Base-by-base conservation (phyloP, 768 basidiomycete species). In the Leccinellum rugosiceps region DNA sequence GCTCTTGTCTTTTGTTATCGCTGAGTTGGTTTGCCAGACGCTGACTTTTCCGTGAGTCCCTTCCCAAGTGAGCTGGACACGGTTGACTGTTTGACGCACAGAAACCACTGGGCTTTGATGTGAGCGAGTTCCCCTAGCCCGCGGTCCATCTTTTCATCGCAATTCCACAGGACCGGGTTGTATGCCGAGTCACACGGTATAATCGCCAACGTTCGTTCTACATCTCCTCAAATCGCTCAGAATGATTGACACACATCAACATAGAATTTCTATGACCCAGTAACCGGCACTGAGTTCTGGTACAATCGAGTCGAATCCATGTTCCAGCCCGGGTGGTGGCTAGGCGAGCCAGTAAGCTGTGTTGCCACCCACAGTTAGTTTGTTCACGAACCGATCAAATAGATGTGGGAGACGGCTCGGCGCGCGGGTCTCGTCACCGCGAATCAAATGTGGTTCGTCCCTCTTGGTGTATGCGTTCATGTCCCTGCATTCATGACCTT, bases 341-440 rank as follows among this genome's bases (percentile, higher is more conserved):
- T 80, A 14, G 94, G 94, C 46, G 92, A 95, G 68, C 93, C 94
- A 19, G 93, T 94, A 59, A 63, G 83, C 56, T n/a, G n/a, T 21
- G 64, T 72, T 15, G 19, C 6, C 31, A 49, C 14, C 23, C 14
- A 15, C 25, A 23, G 6, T 43, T 30, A 26, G 1, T 13, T 9
- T 48, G 25, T 44, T 61, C 26, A 51, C 35, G n/a, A 53, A 43
- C 21, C 5, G 19, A 26, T 19, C 23, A 45, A 50, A 47, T 56
- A 94, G 91, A 88, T 96, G 78, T 97, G 94, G 94, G 90, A 92
- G 67, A 94, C 93, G 0, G 90, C 87, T 2, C 80, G 77, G 57
- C 86, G 83, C 57, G 84, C 86, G 5, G 87, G 87, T 0, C 69
- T 92, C 11, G 76, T 83, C 34, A 88, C 90, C 4, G 94, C 92